Conservation (phyloP, 306 rosid genomes). For the Phaseolus lunatus region DNA sequence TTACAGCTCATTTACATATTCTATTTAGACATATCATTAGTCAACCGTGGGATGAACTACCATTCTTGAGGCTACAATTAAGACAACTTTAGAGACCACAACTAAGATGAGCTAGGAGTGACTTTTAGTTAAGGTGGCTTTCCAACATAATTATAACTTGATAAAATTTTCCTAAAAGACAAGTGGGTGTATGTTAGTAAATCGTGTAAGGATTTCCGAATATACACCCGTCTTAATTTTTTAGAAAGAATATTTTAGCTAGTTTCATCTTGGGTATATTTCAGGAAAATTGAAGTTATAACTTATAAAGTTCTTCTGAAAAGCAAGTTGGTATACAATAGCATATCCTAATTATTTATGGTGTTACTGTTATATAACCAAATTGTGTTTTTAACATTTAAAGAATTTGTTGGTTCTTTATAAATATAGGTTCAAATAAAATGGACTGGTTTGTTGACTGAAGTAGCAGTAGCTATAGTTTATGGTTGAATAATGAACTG, state of each 20-base stretch:
- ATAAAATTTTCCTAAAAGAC: background rate
- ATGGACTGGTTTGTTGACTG: background rate
- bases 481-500: conserved; percentile 11
- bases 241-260: background rate
- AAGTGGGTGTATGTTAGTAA: background rate
- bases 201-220: background rate
- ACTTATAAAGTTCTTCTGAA: background rate
- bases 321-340: background rate
- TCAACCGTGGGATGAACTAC: too few relatives aligned
- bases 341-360: background rate
- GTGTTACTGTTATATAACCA: conserved; percentile 1
- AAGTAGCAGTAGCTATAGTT: background rate
- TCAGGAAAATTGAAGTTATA: background rate
- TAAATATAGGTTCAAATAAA: background rate
- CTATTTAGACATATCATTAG: too few relatives aligned
- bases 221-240: background rate
- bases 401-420: conserved; percentile 21
- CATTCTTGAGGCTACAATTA: too few relatives aligned
- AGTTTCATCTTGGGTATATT: background rate
- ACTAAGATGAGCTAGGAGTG: too few relatives aligned
- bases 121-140: too few relatives aligned
- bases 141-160: background rate
- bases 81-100: too few relatives aligned
- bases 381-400: background rate
- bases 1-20: too few relatives aligned